Conservation (phyloP, 768 basidiomycete genomes). For the Amanita polypyramis region DNA sequence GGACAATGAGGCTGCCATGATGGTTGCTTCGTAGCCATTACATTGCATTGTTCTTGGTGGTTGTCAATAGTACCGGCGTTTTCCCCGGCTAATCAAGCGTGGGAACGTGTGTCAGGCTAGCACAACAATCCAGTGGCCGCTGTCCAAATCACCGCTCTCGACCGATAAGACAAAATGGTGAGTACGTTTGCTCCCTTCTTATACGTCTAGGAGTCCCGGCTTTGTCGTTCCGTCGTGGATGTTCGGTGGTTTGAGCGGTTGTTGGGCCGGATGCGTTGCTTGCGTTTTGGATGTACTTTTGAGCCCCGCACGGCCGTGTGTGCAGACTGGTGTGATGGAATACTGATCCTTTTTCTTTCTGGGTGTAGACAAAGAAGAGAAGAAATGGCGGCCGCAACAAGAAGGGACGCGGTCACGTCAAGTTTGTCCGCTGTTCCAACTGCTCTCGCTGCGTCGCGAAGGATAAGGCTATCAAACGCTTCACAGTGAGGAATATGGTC, state of each 20-base stretch:
- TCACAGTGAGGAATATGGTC: conserved; percentile 99
- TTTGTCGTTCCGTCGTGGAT: conserved; percentile 8
- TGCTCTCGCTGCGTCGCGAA: conserved; percentile 97
- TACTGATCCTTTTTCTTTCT: conserved; percentile 7
- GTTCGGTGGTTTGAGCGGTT: conserved; percentile 13
- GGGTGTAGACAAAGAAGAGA: conserved; percentile 85
- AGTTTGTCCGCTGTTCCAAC: conserved; percentile 95
- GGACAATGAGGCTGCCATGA: conserved; percentile 1
- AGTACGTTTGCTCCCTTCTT: conserved; percentile 13
- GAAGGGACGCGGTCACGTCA: conserved; percentile 95
- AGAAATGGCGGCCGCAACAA: conserved; percentile 99
- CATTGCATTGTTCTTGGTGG: too few relatives aligned
- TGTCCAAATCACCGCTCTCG: conserved; percentile 27
- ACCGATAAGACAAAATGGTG: conserved; percentile 32
- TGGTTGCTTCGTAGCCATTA: conserved; percentile 8
- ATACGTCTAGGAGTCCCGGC: neutral
- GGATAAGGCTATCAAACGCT: conserved; percentile 99
- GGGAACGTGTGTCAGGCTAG: conserved; percentile 16
- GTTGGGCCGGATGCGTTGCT: conserved; percentile 26
- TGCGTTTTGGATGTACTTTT: conserved; percentile 23
- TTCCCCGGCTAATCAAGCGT: too few relatives aligned
- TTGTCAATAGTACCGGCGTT: too few relatives aligned
- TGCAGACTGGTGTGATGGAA: conserved; percentile 4
- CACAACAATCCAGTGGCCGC: conserved; percentile 14
- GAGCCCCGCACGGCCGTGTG: too few relatives aligned